Conservation (phyloP, 2,329 filamentous ascomycete species). For the Colletotrichum destructivum region DNA sequence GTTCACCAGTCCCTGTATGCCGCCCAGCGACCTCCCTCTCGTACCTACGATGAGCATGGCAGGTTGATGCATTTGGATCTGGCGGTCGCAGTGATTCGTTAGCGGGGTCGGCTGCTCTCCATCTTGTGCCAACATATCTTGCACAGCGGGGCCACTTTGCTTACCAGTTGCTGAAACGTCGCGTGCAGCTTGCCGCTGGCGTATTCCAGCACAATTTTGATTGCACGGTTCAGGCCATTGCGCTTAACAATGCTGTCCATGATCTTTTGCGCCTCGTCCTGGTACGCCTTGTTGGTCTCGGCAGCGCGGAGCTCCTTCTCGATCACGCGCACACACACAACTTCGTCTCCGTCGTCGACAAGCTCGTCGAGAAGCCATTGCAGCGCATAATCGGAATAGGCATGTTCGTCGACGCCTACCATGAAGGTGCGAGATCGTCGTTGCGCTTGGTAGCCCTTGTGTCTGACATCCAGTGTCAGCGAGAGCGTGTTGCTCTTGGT, state of each 20-base stretch:
- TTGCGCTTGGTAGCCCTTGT: constrained; percentile 86
- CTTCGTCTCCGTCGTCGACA: constrained; percentile 93
- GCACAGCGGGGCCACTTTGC: constrained; percentile 49
- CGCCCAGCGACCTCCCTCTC: constrained; percentile 85
- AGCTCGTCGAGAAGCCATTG: constrained; percentile 94
- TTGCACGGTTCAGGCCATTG: constrained; percentile 84
- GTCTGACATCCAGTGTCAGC: constrained; percentile 87
- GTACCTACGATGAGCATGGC: constrained; percentile 94
- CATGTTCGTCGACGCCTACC: constrained; percentile 90
- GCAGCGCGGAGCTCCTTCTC: constrained; percentile 84
- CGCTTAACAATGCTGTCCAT: constrained; percentile 84
- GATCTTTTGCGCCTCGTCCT: constrained; percentile 80
- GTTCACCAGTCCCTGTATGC: constrained; percentile 87
- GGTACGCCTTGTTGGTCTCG: constrained; percentile 74
- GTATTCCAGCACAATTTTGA: constrained; percentile 89
- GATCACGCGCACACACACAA: constrained; percentile 90
- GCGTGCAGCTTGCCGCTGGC: constrained; percentile 91
- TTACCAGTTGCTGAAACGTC: constrained; percentile 90
- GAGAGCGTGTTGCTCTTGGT: constrained; percentile 75
- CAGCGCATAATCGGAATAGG: constrained; percentile 92
- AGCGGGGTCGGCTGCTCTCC: neutral
- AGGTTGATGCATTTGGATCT: constrained; percentile 94
- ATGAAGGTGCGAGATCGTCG: constrained; percentile 90
- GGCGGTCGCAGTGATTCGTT: constrained; percentile 25
- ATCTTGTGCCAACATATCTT: neutral